A percentile compares a stretch with the other conserved stretches of the same genome.
phyloP scores from a whole-genome alignment of 345 rosid species.

The Cardiospermum halicacabum region DNA sequence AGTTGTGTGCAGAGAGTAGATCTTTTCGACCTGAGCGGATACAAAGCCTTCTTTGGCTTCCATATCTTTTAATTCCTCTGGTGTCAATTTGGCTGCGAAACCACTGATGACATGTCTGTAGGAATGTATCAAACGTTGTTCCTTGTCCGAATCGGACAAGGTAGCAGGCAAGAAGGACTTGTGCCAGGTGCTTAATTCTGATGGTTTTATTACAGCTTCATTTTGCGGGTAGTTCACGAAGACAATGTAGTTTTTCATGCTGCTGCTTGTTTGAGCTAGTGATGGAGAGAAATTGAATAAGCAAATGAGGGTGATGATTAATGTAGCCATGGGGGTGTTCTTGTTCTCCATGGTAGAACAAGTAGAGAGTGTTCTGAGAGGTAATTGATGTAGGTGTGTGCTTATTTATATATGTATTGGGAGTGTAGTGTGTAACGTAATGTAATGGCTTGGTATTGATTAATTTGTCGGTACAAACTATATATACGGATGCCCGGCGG shows the following conservation, averaged over 20 bases:
- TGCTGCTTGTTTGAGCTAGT: background rate
- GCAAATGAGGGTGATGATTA: constrained; percentile 16
- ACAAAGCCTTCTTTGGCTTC: constrained; percentile 32
- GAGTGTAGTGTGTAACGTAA: too few species aligned
- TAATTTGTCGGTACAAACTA: background rate
- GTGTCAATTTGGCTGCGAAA: constrained; percentile 50
- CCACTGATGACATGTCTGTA: constrained; percentile 39
- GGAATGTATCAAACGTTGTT: constrained; percentile 28
- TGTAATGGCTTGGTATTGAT: too few species aligned
- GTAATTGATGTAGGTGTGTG: background rate
- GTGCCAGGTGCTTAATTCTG: constrained; percentile 25
- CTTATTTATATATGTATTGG: constrained; percentile 8
- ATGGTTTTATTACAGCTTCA: background rate
- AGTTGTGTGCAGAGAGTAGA: constrained; percentile 38
- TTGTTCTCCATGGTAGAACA: constrained; percentile 10
- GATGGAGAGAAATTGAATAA: constrained; percentile 18
- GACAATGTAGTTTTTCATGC: constrained; percentile 30
- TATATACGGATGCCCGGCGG: too few species aligned
- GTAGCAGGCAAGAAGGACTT: constrained; percentile 29
- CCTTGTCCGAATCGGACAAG: constrained; percentile 11
- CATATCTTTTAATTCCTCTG: constrained; percentile 40
- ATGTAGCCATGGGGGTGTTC: constrained; percentile 3
- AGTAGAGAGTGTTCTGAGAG: background rate
- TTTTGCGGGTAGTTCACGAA: constrained; percentile 22
- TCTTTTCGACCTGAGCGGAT: constrained; percentile 29